phyloP scores from a whole-genome alignment of 2,329 filamentous ascomycete species.

The Bipolaris zeicola region DNA sequence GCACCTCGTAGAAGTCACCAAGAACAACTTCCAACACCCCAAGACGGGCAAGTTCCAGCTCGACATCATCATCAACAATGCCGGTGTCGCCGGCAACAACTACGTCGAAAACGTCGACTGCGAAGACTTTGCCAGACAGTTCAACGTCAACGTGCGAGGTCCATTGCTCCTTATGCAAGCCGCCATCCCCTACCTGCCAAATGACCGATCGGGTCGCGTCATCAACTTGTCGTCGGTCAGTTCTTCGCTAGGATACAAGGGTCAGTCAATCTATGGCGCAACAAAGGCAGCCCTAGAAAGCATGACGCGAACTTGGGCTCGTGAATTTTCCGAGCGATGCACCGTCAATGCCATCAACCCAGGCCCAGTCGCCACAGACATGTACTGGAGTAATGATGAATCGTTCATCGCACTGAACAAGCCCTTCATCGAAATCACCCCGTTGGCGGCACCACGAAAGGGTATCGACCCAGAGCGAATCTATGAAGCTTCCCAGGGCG shows the following conservation, averaged over 20 bases:
- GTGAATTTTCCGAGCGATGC: slow-evolving; percentile 65
- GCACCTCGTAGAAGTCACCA: slow-evolving; percentile 63
- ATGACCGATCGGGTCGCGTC: slow-evolving; percentile 69
- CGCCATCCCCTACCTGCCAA: slow-evolving; percentile 69
- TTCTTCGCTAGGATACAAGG: slow-evolving; percentile 61
- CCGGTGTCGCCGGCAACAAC: slow-evolving; percentile 71
- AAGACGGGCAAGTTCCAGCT: slow-evolving; percentile 66
- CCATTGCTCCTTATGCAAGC: slow-evolving; percentile 80
- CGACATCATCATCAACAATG: slow-evolving; percentile 88
- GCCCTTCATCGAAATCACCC: slow-evolving; percentile 67
- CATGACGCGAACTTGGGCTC: slow-evolving; percentile 72
- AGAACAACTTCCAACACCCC: slow-evolving; percentile 63
- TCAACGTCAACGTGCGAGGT: slow-evolving; percentile 80
- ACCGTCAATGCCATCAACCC: slow-evolving; percentile 72
- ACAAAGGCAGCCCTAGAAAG: slow-evolving; percentile 71
- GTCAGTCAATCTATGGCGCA: slow-evolving; percentile 67
- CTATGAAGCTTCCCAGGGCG: slow-evolving; percentile 47
- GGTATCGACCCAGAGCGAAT: slow-evolving; percentile 67
- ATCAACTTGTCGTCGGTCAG: slow-evolving; percentile 67
- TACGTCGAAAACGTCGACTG: slow-evolving; percentile 65
- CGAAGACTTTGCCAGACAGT: slow-evolving; percentile 72
- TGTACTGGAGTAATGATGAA: slow-evolving; percentile 64
- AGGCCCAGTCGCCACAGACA: slow-evolving; percentile 66
- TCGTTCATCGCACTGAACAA: slow-evolving; percentile 65
- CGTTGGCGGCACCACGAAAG: slow-evolving; percentile 65